Percentiles rank a stretch among this genome's conserved stretches.
These are phyloP conservation scores for Parasitella parasitica DNA, from an alignment of 371 early-diverging fungal genomes.

Conservation along the genomic window DNA sequence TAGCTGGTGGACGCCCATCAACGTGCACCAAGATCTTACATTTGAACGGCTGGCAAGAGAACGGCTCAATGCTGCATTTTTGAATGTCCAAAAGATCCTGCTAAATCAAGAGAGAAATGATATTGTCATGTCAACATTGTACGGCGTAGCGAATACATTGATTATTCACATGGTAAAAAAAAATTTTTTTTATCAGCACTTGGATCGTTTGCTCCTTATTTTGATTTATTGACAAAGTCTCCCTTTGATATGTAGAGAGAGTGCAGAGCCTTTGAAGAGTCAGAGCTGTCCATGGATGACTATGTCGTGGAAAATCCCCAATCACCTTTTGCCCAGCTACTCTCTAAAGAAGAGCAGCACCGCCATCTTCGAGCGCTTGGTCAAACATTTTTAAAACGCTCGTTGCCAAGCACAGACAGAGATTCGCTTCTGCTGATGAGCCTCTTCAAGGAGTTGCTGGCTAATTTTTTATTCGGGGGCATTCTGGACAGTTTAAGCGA, in stretches of 20 bases:
- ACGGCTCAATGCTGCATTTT: slow-evolving; percentile 30
- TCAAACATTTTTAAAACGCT: slow-evolving; percentile 32
- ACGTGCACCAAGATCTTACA: slow-evolving; percentile 26
- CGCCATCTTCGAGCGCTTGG: slow-evolving; percentile 36
- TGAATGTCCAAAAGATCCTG: slow-evolving; percentile 40
- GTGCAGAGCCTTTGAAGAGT: slow-evolving; percentile 44
- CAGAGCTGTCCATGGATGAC: slow-evolving; percentile 32
- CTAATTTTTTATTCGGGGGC: slow-evolving; percentile 38
- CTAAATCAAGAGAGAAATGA: slow-evolving; percentile 51
- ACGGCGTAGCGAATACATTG: slow-evolving; percentile 49
- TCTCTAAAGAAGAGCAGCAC: slow-evolving; percentile 43
- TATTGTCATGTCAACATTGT: slow-evolving; percentile 47
- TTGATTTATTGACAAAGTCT: background rate
- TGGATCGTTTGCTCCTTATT: background rate
- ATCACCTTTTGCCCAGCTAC: slow-evolving; percentile 50
- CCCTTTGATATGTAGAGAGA: slow-evolving; percentile 33
- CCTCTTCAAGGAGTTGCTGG: slow-evolving; percentile 39
- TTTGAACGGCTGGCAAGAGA: slow-evolving; percentile 31
- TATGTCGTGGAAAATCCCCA: slow-evolving; percentile 42
- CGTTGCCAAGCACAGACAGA: slow-evolving; percentile 31
- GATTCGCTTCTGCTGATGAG: slow-evolving; percentile 31
- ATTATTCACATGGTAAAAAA: slow-evolving; percentile 62
- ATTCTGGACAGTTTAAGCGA: slow-evolving; percentile 37
- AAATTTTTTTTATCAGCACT: background rate
- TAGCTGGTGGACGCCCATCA: slow-evolving; percentile 51